Percentiles rank a stretch among this genome's conserved stretches.
phyloP scores from a whole-genome alignment of 768 basidiomycete species.

The Psilocybe subaeruginosa region DNA sequence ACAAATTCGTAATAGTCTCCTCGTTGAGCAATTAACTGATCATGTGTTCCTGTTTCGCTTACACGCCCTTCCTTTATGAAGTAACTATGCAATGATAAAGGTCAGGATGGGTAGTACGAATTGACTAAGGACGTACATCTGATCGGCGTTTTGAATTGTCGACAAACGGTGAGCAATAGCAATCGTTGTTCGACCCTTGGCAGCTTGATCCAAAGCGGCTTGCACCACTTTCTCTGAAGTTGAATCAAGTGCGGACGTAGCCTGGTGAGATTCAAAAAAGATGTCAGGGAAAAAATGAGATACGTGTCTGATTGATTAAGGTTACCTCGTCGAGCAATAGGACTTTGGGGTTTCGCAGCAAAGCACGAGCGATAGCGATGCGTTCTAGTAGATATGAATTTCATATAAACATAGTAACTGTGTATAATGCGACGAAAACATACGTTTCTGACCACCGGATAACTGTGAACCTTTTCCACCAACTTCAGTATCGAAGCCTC shows the following conservation, averaged over 20 bases:
- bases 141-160: constrained; percentile 88
- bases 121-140: constrained; percentile 59
- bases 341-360: constrained; percentile 86
- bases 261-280: constrained; percentile 32
- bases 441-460: constrained; percentile 85
- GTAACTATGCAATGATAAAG: constrained; percentile 50
- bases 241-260: constrained; percentile 87
- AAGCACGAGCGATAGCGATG: constrained; percentile 84
- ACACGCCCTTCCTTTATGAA: constrained; percentile 87
- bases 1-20: constrained; percentile 32
- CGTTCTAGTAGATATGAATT: constrained; percentile 37
- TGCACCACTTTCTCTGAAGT: constrained; percentile 94
- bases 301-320: background rate
- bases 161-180: constrained; percentile 93
- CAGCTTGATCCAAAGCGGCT: constrained; percentile 86
- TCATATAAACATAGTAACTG: constrained; percentile 5
- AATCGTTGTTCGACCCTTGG: constrained; percentile 89
- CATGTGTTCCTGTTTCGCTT: constrained; percentile 85
- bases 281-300: constrained; percentile 13
- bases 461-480: constrained; percentile 88
- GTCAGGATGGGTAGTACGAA: constrained; percentile 6
- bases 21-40: constrained; percentile 64
- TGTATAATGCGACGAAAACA: constrained; percentile 19
- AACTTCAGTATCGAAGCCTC: constrained; percentile 86
- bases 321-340: constrained; percentile 74